Base-by-base conservation (phyloP, 306 rosid species). In the Acacia crassicarpa region DNA sequence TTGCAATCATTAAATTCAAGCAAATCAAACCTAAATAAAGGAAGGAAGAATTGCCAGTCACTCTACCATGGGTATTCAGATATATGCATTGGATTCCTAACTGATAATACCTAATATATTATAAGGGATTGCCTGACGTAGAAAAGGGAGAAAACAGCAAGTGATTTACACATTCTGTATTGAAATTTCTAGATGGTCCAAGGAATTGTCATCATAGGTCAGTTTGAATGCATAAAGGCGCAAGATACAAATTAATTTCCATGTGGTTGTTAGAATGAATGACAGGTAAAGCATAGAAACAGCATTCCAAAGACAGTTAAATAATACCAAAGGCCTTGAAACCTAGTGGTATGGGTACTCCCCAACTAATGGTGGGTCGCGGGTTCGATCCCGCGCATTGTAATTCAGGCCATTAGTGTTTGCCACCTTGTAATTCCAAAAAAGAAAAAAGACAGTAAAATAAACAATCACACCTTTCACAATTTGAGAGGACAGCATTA, bases 391-490 rank as follows among this genome's bases (percentile, higher is more conserved):
- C 32, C 32, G 2, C 32, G 1, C 32, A 2, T 30, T 30, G 2
- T 30, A 30, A 30, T 30, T 30, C 32, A 30, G 32, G 32, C 32
- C 32, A 30, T 30, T 30, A 30, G 32, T 30, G 32, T 2, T 2
- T 30, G 32, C 32, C 32, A 2, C 32, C 32, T 30, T 30, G 2
- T 30, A 30, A 30, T 30, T 30, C 30, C 32, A 30, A 30, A 30
- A 30, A 30, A 30, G 2, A 30, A 30, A 30, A 30, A 30, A 30
- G 32, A 30, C 32, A 30, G 32, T 30, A 30, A 35, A 38, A 66
- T 80, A 35, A 44, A 33, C 67, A 66, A 40, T 56, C 67, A 46
- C 19, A 91, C 99, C 99, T 92, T 86, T 95, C 99, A 0, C 89
- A 59, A 89, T 91, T 95, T 15, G 90, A 87, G 77, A 89, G 61